Conservation (phyloP, 75 land plant genomes). For the Cupressus sempervirens region DNA sequence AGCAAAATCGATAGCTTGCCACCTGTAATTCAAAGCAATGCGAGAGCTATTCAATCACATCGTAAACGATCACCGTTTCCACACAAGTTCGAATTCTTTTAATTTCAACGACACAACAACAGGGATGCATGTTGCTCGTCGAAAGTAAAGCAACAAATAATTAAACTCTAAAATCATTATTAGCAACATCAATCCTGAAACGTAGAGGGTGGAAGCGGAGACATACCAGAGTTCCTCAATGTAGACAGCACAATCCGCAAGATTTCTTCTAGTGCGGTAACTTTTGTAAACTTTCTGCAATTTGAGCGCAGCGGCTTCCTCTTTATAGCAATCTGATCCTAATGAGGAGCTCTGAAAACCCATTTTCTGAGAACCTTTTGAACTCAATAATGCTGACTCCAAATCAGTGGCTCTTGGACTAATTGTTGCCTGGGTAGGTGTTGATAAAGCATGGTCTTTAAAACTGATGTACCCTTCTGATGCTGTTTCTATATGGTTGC, state of each 20-base stretch:
- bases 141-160: neutral
- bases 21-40: constrained; percentile 43
- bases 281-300: constrained; percentile 85
- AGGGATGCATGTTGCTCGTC: neutral
- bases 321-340: constrained; percentile 10
- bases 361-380: constrained; percentile 1
- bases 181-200: neutral
- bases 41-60: neutral
- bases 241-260: constrained; percentile 90
- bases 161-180: neutral
- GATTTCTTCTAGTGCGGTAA: constrained; percentile 73
- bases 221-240: constrained; percentile 68
- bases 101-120: neutral
- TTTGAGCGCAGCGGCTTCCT: constrained; percentile 74
- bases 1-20: constrained; percentile 37
- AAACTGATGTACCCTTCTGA: neutral
- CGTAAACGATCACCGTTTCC: neutral
- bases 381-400: neutral
- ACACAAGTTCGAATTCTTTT: neutral
- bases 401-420: constrained; percentile 14
- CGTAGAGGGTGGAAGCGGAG: neutral
- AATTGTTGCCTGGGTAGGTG: neutral
- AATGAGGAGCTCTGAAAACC: constrained; percentile 24
- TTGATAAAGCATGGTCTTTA: neutral
- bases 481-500: neutral